These are phyloP conservation scores for Picea abies DNA, from an alignment of 83 land plant species.

Conservation along the genomic window DNA sequence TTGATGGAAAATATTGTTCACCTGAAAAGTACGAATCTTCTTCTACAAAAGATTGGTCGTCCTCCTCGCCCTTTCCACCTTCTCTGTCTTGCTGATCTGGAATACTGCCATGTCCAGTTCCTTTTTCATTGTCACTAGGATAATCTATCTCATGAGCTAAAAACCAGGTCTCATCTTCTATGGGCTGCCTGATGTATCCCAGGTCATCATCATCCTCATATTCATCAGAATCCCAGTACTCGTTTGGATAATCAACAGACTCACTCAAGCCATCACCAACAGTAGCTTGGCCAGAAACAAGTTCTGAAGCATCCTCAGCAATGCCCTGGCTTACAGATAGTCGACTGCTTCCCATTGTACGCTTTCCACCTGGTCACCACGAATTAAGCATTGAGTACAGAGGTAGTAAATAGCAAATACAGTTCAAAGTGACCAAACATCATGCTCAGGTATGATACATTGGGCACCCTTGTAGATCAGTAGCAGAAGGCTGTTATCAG, in stretches of 20 bases:
- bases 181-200: constrained; percentile 93
- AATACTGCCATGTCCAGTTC: constrained; percentile 52
- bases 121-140: constrained; percentile 95
- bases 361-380: constrained; percentile 58
- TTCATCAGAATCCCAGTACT: constrained; percentile 98
- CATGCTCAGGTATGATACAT: background rate
- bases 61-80: constrained; percentile 73
- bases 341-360: constrained; percentile 64
- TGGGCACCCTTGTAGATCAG: too few species aligned
- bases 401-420: background rate
- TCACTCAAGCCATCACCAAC: constrained; percentile 89
- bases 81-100: constrained; percentile 64
- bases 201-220: constrained; percentile 99
- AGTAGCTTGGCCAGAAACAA: constrained; percentile 88
- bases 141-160: constrained; percentile 97
- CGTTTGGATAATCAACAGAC: constrained; percentile 85
- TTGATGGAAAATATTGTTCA: constrained; percentile 63
- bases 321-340: constrained; percentile 98
- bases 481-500: background rate
- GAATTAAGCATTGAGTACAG: background rate
- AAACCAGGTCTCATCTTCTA: constrained; percentile 97
- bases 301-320: constrained; percentile 89
- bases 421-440: background rate
- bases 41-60: constrained; percentile 77
- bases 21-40: constrained; percentile 88